Conservation (phyloP, 345 rosid species). For the Acer negundo region DNA sequence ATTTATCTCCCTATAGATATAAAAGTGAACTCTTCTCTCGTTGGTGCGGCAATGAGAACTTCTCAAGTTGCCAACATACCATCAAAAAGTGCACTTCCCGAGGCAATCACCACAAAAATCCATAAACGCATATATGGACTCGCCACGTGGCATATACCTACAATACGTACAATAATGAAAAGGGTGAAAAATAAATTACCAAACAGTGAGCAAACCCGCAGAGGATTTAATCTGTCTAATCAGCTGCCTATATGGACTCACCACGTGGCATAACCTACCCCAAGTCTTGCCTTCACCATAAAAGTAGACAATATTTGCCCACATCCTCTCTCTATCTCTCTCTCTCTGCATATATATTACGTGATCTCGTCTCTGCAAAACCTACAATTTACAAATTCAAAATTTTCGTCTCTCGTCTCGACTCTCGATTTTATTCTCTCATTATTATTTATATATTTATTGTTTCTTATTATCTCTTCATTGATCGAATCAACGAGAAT, state of each 20-base stretch:
- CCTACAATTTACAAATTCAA: background rate
- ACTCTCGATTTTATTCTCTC: background rate
- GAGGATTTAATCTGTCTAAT: background rate
- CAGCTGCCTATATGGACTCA: background rate
- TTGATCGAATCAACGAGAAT: background rate
- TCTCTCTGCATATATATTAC: background rate
- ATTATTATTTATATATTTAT: background rate
- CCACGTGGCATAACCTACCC: conserved; percentile 8
- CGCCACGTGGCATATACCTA: too few relatives aligned
- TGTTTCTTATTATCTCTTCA: background rate
- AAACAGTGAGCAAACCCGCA: background rate
- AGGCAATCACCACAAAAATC: background rate
- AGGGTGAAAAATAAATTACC: background rate
- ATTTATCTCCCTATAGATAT: too few relatives aligned
- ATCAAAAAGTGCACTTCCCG: background rate
- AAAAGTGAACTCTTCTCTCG: too few relatives aligned
- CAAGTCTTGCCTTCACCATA: background rate
- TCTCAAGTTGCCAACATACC: too few relatives aligned
- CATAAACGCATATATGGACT: too few relatives aligned
- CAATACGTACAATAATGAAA: background rate
- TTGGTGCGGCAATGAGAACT: too few relatives aligned
- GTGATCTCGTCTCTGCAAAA: background rate
- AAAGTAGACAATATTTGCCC: too few relatives aligned
- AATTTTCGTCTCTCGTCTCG: background rate
- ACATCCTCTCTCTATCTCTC: too few relatives aligned